Percentiles rank a stretch among this genome's conserved stretches.
These are phyloP conservation scores for Logfia minima DNA, from an alignment of 129 eudicot species.

Conservation along the genomic window DNA sequence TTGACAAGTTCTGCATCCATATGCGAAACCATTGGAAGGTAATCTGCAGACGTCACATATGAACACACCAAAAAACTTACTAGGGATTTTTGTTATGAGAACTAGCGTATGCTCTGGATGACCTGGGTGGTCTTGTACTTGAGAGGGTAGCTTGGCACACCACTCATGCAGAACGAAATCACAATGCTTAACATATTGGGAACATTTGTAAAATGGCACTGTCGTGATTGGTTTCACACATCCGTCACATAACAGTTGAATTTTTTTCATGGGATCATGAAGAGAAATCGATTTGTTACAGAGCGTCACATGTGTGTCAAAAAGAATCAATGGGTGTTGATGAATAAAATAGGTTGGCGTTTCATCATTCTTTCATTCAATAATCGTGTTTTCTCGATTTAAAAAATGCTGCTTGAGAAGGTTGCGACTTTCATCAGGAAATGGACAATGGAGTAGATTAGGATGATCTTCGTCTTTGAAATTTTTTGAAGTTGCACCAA, in stretches of 20 bases:
- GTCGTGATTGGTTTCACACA: not conserved
- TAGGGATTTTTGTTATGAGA: not conserved
- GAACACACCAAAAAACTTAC: not conserved
- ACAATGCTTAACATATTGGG: not conserved
- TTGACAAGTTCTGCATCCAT: no score
- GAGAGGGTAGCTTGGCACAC: not conserved
- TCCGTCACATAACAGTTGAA: not conserved
- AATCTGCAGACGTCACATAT: not conserved
- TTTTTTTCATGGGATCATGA: conserved; percentile 3
- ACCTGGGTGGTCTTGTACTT: not conserved
- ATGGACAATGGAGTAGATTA: conserved; percentile 8
- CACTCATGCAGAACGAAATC: not conserved
- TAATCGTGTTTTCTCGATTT: not conserved
- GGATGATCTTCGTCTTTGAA: not conserved
- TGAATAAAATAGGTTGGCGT: not conserved
- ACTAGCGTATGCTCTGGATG: not conserved
- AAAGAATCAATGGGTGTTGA: not conserved
- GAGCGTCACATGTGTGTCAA: not conserved
- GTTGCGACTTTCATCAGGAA: conserved; percentile 20
- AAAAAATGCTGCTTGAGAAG: not conserved
- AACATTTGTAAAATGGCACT: not conserved
- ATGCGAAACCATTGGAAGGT: no score
- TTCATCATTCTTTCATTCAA: not conserved
- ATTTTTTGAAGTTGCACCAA: not conserved
- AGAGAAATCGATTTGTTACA: not conserved